Evolutionary conservation across 225 moss, liverwort and hornwort genomes (phyloP).

Genomic region (Rhytidiadelphus loreus): DNA sequence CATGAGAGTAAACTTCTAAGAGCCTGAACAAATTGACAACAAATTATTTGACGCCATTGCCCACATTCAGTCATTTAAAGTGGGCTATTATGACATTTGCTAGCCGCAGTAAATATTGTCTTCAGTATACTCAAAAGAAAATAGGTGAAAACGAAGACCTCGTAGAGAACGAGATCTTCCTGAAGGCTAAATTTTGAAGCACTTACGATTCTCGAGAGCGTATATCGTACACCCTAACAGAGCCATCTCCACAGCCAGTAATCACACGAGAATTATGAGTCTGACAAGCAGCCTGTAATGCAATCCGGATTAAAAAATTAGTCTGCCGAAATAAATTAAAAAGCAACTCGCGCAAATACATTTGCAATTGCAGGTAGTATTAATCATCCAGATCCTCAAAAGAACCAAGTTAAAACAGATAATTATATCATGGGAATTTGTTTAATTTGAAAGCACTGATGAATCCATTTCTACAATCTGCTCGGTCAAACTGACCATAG

Average conservation of each 20-base stretch:
- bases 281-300: constrained; percentile 80
- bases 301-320: background rate
- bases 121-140: background rate
- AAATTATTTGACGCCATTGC: background rate
- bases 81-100: background rate
- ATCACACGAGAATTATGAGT: constrained; percentile 58
- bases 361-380: background rate
- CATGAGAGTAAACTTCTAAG: background rate
- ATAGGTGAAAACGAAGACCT: background rate
- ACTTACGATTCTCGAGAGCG: constrained; percentile 75
- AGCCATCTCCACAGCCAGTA: constrained; percentile 87
- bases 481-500: constrained; percentile 47
- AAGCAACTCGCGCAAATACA: background rate
- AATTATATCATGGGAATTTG: background rate
- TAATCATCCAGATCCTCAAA: background rate
- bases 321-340: background rate
- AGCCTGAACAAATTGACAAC: background rate
- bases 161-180: background rate
- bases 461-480: background rate
- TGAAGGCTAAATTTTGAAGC: background rate
- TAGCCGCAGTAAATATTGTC: background rate
- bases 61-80: background rate
- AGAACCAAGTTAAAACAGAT: background rate
- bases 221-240: constrained; percentile 69
- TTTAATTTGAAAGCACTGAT: background rate